A percentile compares a stretch with the other conserved stretches of the same genome.
Evolutionary conservation across 2,329 filamentous ascomycete species (phyloP).

Genomic region (Pseudonectria foliicola): DNA sequence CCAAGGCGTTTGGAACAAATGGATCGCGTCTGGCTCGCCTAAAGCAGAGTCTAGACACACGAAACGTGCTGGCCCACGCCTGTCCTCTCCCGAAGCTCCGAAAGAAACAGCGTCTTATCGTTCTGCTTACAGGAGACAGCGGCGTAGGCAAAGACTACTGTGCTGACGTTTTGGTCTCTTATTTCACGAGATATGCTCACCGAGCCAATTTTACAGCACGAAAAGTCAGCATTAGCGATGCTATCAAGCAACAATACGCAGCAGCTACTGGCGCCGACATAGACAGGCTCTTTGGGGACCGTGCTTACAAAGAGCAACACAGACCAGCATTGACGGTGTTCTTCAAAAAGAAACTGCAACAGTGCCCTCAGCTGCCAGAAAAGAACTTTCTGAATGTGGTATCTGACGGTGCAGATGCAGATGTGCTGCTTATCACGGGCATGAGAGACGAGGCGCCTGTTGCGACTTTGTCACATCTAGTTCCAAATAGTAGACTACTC

Average conservation of each 20-base stretch:
- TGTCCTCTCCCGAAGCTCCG: slow-evolving; percentile 43
- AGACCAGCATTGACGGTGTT: slow-evolving; percentile 44
- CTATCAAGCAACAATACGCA: slow-evolving; percentile 51
- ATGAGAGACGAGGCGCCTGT: slow-evolving; percentile 56
- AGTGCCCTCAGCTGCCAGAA: slow-evolving; percentile 39
- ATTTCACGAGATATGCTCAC: slow-evolving; percentile 24
- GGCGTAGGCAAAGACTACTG: slow-evolving; percentile 55
- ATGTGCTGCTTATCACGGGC: slow-evolving; percentile 55
- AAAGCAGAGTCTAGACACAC: slow-evolving; percentile 43
- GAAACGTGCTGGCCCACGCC: slow-evolving; percentile 44
- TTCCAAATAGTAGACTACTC: slow-evolving; percentile 44
- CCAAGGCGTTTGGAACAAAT: slow-evolving; percentile 52
- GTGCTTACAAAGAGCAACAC: slow-evolving; percentile 56
- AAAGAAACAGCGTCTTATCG: slow-evolving; percentile 37
- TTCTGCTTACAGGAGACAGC: slow-evolving; percentile 50
- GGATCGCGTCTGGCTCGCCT: slow-evolving; percentile 39
- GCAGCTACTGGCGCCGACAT: slow-evolving; percentile 39
- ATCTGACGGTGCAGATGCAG: slow-evolving; percentile 29
- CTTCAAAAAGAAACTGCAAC: slow-evolving; percentile 37
- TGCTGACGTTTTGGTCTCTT: slow-evolving; percentile 43
- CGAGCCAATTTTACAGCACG: too few relatives aligned
- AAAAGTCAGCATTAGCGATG: slow-evolving; percentile 47
- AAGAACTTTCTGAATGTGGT: slow-evolving; percentile 46
- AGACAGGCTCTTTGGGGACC: slow-evolving; percentile 41
- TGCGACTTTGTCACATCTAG: slow-evolving; percentile 44